Base-by-base conservation (phyloP, 306 rosid genomes). In the Begonia peltatifolia region DNA sequence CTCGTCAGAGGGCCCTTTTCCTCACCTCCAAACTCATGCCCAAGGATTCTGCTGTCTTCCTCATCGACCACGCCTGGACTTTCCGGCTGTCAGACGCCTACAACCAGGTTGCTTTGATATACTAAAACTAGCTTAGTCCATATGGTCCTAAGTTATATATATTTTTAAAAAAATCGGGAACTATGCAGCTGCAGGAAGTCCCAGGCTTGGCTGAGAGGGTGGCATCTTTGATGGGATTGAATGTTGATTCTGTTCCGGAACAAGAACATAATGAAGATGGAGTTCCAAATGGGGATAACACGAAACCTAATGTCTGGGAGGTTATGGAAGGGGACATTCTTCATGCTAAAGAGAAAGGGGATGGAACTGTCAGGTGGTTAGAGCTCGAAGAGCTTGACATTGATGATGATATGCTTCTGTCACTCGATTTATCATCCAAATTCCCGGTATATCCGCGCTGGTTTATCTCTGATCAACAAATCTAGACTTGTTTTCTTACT, bases 41-140 rank as follows among this genome's bases (percentile, higher is more conserved):
- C 3, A 66, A 49, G 68, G 38, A 80, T 41, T 84, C 95, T 50
- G 14, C 78, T 46, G 87, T 84, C 52, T 89, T 89, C 73, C 90
- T 89, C 49, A 42, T 89, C 62, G 97, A 89, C 63, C 97, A 85
- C 58, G 97, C 97, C 11, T 89, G 97, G 95, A 89, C 95, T 60
- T 89, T 89, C 74, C 81, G 97, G 60, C 97, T 85, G 59, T 64
- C 94, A 43, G 95, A 80, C 67, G 90, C 95, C 47, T 78, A 71
- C 77, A 74, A 74, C 25, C 95, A 89, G 95, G 97, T 87, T 1
- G 12, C 42, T 15, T 16, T 62, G 44, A 49, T 51, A 6, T 8
- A 8, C 43, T 12, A n/a, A 41, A 14, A 23, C 12, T 17, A 22
- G 12, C 15, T 30, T 30, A 30, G 38, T 7, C 9, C 38, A 1